Base-by-base conservation (phyloP, 495 filamentous ascomycete genomes). In the Tuber umbilicatum region DNA sequence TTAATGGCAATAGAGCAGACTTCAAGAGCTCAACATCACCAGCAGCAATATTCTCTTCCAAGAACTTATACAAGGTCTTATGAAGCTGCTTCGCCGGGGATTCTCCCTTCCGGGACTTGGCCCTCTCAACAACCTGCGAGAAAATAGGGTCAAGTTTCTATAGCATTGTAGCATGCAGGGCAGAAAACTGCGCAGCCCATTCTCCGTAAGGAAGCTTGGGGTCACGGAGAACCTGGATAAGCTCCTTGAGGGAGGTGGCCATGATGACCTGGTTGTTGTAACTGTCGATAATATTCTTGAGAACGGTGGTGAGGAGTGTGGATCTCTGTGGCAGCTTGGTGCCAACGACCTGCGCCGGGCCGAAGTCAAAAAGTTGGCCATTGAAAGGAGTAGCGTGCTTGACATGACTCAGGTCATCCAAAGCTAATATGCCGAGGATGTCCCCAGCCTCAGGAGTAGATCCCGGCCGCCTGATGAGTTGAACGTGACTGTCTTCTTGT, bases 251-350 rank as follows among this genome's bases (percentile, higher is more conserved):
- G 14, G 93, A 94, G 73, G 88, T 84, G 45, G 88, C 87, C 96
- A 99, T 97, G 84, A 97, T 93, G 71, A 97, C 90, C 82, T 96
- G 93, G 87, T 99, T 99, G 84, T 99, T 96, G 83, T 91, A 99
- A 70, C 95, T 96, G 81, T 90, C 87, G 69, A 99, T 88, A 76
- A 98, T 98, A 84, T 98, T 93, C 82, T 89, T 85, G 43, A 99
- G 88, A 73, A 93, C 92, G 84, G 86, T 89, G 84, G 90, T 88
- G 14, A 94, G 87, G 41, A 93, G 86, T 27, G 88, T 84, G 84
- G 97, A 97, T 72, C 89, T 86, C 86, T 98, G 95, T 19, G 94
- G 90, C 68, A 94, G 93, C 87, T 98, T 99, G 86, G 83, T 93
- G 80, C 95, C 95, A 67, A 93, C 88, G 39, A 98, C 88, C 75